These are phyloP conservation scores for Takashimella tepidaria DNA, from an alignment of 1,284 basidiomycete species.

Conservation along the genomic window DNA sequence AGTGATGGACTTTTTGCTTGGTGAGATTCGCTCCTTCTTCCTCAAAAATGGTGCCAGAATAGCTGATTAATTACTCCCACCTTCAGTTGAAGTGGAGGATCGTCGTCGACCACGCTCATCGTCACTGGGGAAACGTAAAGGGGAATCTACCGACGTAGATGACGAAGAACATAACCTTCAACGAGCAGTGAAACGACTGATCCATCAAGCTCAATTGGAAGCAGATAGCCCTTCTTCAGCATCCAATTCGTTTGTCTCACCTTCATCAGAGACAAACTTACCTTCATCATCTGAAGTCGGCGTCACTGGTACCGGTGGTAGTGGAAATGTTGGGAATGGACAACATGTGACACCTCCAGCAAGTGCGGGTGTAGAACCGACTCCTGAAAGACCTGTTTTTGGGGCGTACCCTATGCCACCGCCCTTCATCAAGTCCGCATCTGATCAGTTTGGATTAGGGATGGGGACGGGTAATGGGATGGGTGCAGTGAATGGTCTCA, in stretches of 20 bases:
- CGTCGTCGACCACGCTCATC: constrained; percentile 33
- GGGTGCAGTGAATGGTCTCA: neutral
- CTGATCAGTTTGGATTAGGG: neutral
- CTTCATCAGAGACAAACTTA: constrained; percentile 3
- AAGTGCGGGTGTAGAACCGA: constrained; percentile 16
- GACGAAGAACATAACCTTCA: constrained; percentile 43
- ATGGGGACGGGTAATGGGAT: too few species aligned
- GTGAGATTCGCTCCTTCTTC: constrained; percentile 18
- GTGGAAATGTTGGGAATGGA: constrained; percentile 6
- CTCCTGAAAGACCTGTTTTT: constrained; percentile 37
- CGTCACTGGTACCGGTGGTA: neutral
- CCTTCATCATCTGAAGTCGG: constrained; percentile 4
- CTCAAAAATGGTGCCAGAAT: neutral
- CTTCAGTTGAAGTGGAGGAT: constrained; percentile 44
- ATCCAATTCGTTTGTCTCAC: constrained; percentile 16
- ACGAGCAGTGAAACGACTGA: constrained; percentile 47
- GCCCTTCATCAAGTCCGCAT: neutral
- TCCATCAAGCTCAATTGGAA: constrained; percentile 43
- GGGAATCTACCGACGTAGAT: constrained; percentile 18
- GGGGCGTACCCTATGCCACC: constrained; percentile 44
- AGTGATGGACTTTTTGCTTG: constrained; percentile 47
- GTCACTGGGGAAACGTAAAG: constrained; percentile 42
- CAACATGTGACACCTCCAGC: neutral
- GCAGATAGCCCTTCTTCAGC: constrained; percentile 28
- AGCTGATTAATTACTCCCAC: neutral